Base-by-base conservation (phyloP, 169 alveolate genomes). In the Plasmodium billcollinsi region DNA sequence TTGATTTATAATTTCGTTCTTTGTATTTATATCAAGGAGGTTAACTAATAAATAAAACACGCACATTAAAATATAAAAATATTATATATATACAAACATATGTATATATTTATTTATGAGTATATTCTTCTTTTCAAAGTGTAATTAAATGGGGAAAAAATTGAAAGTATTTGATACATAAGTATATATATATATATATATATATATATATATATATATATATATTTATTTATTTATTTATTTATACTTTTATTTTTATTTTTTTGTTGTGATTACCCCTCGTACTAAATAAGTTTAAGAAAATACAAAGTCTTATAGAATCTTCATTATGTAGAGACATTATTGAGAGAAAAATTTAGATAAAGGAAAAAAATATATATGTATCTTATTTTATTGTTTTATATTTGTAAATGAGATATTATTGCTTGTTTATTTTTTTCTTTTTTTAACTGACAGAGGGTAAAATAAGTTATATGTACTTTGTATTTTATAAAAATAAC, bases 11-110 rank as follows among this genome's bases (percentile, higher is more conserved):
- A 58, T 65, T 63, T 76, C 89, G 50, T 67, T 76, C 26, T 76
- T 63, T 45, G 56, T 76, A 63, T 76, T 76, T 47, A 47, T 76
- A 49, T 62, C 70, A 11, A 76, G 75, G 70, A 76, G 59, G 58
- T 63, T 76, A 20, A 76, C 89, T 76, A 50, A 14, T 21, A 49
- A 52, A 26, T 14, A 72, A 58, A 58, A 70, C 14, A 9, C 5
- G 15, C 20, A 20, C 62, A 52, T 14, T 2, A 1, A 9, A 52
- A 52, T 14, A 52, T 14, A 14, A 11, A 14, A 52, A 52, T 52
- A 8, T 3, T 52, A 52, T 8, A 52, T 15, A 52, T 52, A 52
- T 52, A 52, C 14, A 15, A 43, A 52, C 2, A 15, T 52, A 11
- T 14, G 5, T 14, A 11, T 14, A 69, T n/a, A 69, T 29, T 14